Evolutionary conservation across 2,329 filamentous ascomycete species (phyloP), one percentile per base, ranked within the genome.

Genomic region (Trichoderma arundinaceum): DNA sequence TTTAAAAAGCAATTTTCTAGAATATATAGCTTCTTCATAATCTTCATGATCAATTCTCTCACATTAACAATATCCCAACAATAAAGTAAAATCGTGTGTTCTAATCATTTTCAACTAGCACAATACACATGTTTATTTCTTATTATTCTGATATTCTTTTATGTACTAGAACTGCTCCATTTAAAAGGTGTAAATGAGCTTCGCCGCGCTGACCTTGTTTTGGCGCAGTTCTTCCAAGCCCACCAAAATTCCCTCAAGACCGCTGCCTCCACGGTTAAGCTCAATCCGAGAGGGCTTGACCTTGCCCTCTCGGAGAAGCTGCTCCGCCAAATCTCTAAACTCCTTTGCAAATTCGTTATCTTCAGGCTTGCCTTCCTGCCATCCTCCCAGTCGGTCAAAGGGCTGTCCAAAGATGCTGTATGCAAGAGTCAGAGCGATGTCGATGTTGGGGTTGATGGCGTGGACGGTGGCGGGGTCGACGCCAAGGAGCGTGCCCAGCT

Each of bases 401-500:
- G 46, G 39, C 66, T 78, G 76, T 15, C 79, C 80, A 4, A 81
- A 66, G 7, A 75, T 73, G 4, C 78, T 78, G 69, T 83, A 83
- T 1, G 71, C 79, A 0, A 82, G 60, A 0, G 79, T 80, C 15
- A 51, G 8, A 57, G 46, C 15, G 66, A 66, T 5, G 15, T 76
- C 71, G 15, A 83, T 74, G 0, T 78, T 63, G 39, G 60, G 60
- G 17, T 63, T 63, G 13, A 63, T 63, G 7, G 39, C 17, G 32
- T 54, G 49, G 73, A 54, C 79, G 76, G 15, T 76, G 69, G n/a
- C 57, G 32, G 19, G 39, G 35, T 54, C 44, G 12, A 78, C 72
- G 7, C 72, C 66, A 6, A 84, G 74, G 22, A 85, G 74, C 22
- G 77, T 73, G n/a, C 75, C 75, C 72, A 82, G 82, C 22, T 73